Evolutionary conservation across 2,329 filamentous ascomycete genomes (phyloP), one percentile per base, ranked within the genome.

Genomic region (Colletotrichum chlorophyti): DNA sequence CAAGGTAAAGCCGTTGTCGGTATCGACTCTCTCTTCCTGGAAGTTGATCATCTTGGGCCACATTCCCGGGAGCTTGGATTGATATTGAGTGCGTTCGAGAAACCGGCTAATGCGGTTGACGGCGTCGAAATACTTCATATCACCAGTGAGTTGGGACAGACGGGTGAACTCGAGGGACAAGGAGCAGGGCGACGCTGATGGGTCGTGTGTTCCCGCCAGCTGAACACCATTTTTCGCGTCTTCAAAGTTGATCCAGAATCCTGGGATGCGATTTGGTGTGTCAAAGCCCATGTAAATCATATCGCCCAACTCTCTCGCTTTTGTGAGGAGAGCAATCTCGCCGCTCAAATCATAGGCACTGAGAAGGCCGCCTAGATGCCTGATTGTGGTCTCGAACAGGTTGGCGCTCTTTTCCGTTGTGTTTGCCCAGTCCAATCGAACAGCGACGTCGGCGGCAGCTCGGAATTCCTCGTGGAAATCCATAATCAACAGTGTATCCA

Each of bases 81-180:
- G 72, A 62, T 84, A 83, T 72, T 94, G 91, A 51, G 83, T 82
- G 6, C 77, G 73, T 54, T 89, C 82, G 60, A 93, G 82, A 12
- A 86, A 78, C 54, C 90, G 80, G 61, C 86, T 91, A 54, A 93
- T 83, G 10, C 84, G 80, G 31, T 87, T 82, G 53, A 91, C 80
- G 3, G 88, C 89, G 68, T 91, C 88, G 67, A 89, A 91, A 72
- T 91, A 93, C 66, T 89, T 91, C 21, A 82, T 73, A 58, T 92
- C 81, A 31, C 84, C 86, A 0, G 90, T 93, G 58, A 93, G 73
- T 68, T 93, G 90, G 3, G 88, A 88, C 40, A 93, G 75, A 11
- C 88, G 81, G 9, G 88, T 90, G 69, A 93, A 87, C 66, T 93
- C 91, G 55, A 93, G 72, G 1, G 85, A 87, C 37, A 93, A 76